These are phyloP conservation scores for Parmelia sp. DNA, from an alignment of 495 filamentous ascomycete species.

Conservation along the genomic window DNA sequence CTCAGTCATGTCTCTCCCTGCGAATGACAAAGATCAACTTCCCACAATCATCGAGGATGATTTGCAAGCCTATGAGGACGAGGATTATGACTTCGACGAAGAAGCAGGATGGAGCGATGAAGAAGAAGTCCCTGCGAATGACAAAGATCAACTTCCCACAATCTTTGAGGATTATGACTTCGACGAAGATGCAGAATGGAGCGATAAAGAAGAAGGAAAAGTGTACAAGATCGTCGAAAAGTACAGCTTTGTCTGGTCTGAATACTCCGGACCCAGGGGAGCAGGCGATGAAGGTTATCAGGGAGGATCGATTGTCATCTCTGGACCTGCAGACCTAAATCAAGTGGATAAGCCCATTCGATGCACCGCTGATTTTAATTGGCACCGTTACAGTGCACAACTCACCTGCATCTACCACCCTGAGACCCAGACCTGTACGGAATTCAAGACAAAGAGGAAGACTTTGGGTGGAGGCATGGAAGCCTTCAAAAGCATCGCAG, in stretches of 20 bases:
- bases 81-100: no score
- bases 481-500: background rate
- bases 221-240: background rate
- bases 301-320: background rate
- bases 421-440: background rate
- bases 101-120: no score
- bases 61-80: background rate
- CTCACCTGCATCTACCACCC: background rate
- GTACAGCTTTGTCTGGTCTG: background rate
- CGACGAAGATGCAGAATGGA: background rate
- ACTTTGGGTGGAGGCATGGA: background rate
- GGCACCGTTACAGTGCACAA: background rate
- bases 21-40: background rate
- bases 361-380: background rate
- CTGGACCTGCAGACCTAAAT: background rate
- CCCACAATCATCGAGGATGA: background rate
- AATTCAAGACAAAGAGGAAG: background rate
- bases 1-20: background rate
- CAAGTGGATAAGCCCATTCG: background rate
- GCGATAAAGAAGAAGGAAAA: background rate
- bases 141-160: background rate
- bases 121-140: background rate
- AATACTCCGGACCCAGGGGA: background rate
- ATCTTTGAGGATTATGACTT: background rate
- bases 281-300: background rate